phyloP scores from a whole-genome alignment of 169 alveolate species.

The Cryptosporidium xiaoi region DNA sequence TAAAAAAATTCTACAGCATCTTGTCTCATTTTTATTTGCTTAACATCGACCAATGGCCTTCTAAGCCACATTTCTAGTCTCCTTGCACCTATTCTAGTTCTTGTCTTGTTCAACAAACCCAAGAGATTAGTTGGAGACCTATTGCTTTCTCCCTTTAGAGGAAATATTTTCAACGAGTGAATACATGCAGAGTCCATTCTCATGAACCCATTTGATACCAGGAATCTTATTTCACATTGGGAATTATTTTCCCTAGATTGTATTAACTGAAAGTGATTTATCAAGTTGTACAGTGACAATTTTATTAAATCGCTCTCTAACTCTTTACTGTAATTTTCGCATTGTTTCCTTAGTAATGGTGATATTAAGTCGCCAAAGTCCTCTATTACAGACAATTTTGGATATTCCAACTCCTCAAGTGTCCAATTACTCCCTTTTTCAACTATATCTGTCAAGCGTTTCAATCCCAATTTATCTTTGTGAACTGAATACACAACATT shows the following conservation, averaged over 20 bases:
- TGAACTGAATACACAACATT: conserved; percentile 30
- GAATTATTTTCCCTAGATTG: conserved; percentile 53
- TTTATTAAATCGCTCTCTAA: conserved; percentile 37
- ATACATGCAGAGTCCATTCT: conserved; percentile 73
- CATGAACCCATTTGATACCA: conserved; percentile 40
- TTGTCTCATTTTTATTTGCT: conserved; percentile 90
- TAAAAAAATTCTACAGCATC: conserved; percentile 93
- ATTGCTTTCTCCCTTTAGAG: conserved; percentile 45
- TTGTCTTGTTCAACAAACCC: conserved; percentile 90
- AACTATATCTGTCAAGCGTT: conserved; percentile 12
- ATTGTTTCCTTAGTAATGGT: conserved; percentile 40
- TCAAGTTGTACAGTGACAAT: conserved; percentile 19
- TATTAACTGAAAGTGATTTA: conserved; percentile 40
- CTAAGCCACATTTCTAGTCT: conserved; percentile 93
- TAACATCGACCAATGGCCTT: conserved; percentile 92
- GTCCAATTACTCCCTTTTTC: conserved; percentile 19
- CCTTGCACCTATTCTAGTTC: conserved; percentile 93
- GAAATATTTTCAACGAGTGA: conserved; percentile 47
- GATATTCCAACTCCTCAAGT: conserved; percentile 25
- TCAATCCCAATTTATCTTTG: conserved; percentile 3
- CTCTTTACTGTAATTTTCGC: conserved; percentile 32
- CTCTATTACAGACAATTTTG: conserved; percentile 28
- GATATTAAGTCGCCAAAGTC: conserved; percentile 14
- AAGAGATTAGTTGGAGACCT: conserved; percentile 75
- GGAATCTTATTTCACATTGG: conserved; percentile 54